Evolutionary conservation across 2,329 filamentous ascomycete genomes (phyloP).

Genomic region (Pseudogymnoascus sp.): DNA sequence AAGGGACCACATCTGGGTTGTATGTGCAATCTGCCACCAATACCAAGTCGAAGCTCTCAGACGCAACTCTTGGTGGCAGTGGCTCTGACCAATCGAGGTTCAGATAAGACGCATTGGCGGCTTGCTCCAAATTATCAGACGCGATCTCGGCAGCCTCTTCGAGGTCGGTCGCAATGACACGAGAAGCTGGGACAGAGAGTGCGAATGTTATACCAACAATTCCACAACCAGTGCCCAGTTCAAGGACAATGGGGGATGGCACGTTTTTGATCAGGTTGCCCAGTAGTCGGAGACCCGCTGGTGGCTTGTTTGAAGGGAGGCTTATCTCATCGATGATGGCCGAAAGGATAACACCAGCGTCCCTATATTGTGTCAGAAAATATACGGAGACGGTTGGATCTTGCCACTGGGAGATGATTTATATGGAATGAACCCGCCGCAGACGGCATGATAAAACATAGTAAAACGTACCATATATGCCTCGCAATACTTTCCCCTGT

Average conservation of each 20-base stretch:
- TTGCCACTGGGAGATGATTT: background rate
- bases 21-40: constrained; percentile 68
- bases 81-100: constrained; percentile 58
- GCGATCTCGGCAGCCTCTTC: constrained; percentile 56
- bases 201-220: constrained; percentile 60
- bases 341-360: constrained; percentile 33
- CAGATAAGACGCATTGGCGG: constrained; percentile 29
- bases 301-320: background rate
- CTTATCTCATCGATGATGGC: constrained; percentile 24
- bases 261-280: background rate
- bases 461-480: constrained; percentile 54
- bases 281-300: background rate
- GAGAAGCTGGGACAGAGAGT: constrained; percentile 25
- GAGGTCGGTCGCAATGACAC: constrained; percentile 56
- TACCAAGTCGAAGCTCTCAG: constrained; percentile 46
- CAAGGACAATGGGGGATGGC: constrained; percentile 44
- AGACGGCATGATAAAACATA: background rate
- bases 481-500: constrained; percentile 66
- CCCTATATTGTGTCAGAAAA: constrained; percentile 27
- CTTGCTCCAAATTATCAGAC: constrained; percentile 38
- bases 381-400: constrained; percentile 10
- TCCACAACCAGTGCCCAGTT: constrained; percentile 62
- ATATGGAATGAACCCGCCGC: background rate
- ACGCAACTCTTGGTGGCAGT: constrained; percentile 30
- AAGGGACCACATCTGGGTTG: constrained; percentile 59